These are phyloP conservation scores for Cetradonia linearis DNA, from an alignment of 495 filamentous ascomycete species.

Conservation along the genomic window DNA sequence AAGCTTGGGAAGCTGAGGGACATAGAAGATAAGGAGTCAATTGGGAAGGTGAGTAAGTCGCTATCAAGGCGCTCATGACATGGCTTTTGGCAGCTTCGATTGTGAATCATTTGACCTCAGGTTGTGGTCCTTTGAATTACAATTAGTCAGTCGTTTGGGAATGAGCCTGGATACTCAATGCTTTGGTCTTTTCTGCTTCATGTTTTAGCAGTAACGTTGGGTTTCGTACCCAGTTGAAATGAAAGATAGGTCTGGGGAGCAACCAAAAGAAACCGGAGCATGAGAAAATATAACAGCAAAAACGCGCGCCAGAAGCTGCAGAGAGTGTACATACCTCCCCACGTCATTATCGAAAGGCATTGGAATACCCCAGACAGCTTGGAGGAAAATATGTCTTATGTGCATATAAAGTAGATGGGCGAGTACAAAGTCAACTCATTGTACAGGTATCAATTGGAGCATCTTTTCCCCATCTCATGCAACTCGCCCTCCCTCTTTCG, in stretches of 20 bases:
- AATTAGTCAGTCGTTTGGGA: not conserved
- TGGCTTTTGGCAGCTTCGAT: not conserved
- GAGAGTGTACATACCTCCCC: not conserved
- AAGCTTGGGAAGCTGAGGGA: not conserved
- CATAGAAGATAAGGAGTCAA: not conserved
- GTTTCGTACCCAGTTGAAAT: no score
- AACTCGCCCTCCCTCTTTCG: not conserved
- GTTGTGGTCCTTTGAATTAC: not conserved
- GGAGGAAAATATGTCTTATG: not conserved
- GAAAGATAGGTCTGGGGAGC: no score
- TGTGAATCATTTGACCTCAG: not conserved
- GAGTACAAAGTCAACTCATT: constrained; percentile 5
- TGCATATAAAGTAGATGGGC: constrained; percentile 1
- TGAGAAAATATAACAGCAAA: not conserved
- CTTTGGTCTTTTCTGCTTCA: not conserved
- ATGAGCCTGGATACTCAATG: not conserved
- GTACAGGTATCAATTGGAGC: constrained; percentile 1
- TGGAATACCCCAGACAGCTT: not conserved
- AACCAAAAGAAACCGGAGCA: not conserved
- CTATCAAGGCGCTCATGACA: not conserved
- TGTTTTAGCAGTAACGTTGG: no score
- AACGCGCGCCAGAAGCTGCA: not conserved
- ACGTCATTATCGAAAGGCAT: not conserved
- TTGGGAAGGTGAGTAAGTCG: not conserved
- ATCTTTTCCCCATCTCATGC: not conserved